Evolutionary conservation across 495 filamentous ascomycete genomes (phyloP).

Genomic region (Physcia stellaris): DNA sequence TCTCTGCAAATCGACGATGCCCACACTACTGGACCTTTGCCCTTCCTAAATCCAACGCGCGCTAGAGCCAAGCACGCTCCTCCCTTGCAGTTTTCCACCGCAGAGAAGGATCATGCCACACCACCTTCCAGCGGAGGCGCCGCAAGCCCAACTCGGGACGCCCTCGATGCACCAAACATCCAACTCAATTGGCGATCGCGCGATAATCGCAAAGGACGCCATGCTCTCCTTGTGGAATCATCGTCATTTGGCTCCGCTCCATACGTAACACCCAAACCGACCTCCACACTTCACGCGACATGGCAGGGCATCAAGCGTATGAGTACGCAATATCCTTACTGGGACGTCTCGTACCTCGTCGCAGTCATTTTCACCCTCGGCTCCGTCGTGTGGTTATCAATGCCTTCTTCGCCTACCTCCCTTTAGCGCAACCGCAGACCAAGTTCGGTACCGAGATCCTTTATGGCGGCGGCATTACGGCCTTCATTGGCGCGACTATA

Average conservation of each 20-base stretch:
- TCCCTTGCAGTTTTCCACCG: constrained; percentile 6
- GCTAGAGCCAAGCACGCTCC: constrained; percentile 23
- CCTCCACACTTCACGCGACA: constrained; percentile 26
- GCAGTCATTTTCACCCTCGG: constrained; percentile 51
- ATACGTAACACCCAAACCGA: constrained; percentile 28
- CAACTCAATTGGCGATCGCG: constrained; percentile 44
- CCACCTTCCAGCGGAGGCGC: constrained; percentile 2
- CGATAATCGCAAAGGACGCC: constrained; percentile 61
- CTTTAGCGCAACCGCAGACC: constrained; percentile 36
- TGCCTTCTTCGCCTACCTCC: constrained; percentile 53
- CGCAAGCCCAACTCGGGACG: constrained; percentile 4
- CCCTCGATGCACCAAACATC: constrained; percentile 13
- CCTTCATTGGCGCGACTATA: constrained; percentile 55
- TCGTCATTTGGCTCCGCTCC: constrained; percentile 13
- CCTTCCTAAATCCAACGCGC: constrained; percentile 37
- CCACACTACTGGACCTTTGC: constrained; percentile 25
- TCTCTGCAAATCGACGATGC: constrained; percentile 6
- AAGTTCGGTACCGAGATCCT: constrained; percentile 40
- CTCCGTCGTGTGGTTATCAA: constrained; percentile 55
- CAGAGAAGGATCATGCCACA: not conserved
- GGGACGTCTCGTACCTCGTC: constrained; percentile 58
- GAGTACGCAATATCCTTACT: constrained; percentile 43
- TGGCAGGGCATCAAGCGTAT: constrained; percentile 37
- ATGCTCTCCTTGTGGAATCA: constrained; percentile 37
- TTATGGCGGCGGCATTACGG: constrained; percentile 45